Conservation (phyloP, 768 basidiomycete species). For the Tylopilus plumbeoviolaceoides region DNA sequence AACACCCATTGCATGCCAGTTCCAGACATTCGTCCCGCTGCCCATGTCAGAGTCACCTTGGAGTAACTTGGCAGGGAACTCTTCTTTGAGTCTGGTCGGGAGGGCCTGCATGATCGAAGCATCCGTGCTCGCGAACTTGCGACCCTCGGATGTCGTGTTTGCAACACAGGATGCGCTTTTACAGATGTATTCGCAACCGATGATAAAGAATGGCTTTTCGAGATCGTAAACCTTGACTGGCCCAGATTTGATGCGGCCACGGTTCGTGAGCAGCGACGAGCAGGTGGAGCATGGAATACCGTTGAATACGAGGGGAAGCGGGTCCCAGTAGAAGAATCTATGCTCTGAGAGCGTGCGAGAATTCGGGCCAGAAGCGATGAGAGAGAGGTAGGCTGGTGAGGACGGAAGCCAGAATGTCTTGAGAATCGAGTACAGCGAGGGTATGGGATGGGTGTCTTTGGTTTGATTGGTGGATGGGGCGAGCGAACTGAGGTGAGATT, state of each 20-base stretch:
- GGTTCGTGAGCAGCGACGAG: constrained; percentile 53
- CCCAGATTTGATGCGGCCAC: constrained; percentile 68
- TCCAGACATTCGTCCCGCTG: constrained; percentile 60
- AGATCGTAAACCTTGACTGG: constrained; percentile 80
- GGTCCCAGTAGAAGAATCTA: constrained; percentile 85
- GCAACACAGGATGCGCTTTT: constrained; percentile 45
- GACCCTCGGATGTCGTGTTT: constrained; percentile 45
- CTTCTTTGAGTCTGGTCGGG: constrained; percentile 63
- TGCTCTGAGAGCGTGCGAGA: constrained; percentile 70
- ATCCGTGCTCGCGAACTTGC: constrained; percentile 70
- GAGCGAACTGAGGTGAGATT: constrained; percentile 67
- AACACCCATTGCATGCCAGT: constrained; percentile 74
- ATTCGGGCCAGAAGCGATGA: constrained; percentile 67
- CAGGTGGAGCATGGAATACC: constrained; percentile 74
- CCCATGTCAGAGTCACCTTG: constrained; percentile 57
- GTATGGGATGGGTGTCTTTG: constrained; percentile 48
- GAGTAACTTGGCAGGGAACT: constrained; percentile 65
- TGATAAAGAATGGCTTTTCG: constrained; percentile 75
- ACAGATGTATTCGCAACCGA: constrained; percentile 80
- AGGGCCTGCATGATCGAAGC: constrained; percentile 66
- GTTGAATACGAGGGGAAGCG: constrained; percentile 76
- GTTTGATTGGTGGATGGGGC: constrained; percentile 44
- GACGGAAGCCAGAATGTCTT: constrained; percentile 85
- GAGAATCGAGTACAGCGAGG: constrained; percentile 69
- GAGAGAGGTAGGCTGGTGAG: constrained; percentile 70